phyloP scores from a whole-genome alignment of 192 early-diverging fungal genomes.

The Coemansia aciculifera region DNA sequence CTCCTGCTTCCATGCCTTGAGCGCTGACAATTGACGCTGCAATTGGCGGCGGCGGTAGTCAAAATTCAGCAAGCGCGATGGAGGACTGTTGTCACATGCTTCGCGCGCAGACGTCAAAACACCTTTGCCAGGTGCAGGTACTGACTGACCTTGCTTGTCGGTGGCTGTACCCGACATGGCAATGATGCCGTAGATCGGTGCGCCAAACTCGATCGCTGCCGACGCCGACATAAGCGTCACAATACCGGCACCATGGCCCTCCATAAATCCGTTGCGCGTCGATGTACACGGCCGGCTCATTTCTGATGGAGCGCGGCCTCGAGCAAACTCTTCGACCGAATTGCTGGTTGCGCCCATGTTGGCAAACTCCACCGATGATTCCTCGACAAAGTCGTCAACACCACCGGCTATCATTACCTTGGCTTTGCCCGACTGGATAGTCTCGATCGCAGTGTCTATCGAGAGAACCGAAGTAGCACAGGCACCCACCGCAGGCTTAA shows the following conservation, averaged over 20 bases:
- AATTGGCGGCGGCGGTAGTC: conserved; percentile 81
- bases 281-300: conserved; percentile 91
- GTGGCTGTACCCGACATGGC: conserved; percentile 85
- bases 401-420: conserved; percentile 90
- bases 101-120: conserved; percentile 89
- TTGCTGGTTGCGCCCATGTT: conserved; percentile 95
- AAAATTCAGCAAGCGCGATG: conserved; percentile 66
- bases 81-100: conserved; percentile 47
- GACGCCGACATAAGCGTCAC: conserved; percentile 86
- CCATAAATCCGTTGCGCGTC: conserved; percentile 89
- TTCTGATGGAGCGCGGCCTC: conserved; percentile 81
- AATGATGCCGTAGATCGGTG: conserved; percentile 89
- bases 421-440: conserved; percentile 87
- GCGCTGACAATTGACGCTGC: conserved; percentile 19
- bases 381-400: conserved; percentile 86
- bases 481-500: conserved; percentile 75
- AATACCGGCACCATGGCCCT: conserved; percentile 85
- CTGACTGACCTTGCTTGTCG: conserved; percentile 91
- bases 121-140: conserved; percentile 93
- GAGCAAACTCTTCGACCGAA: conserved; percentile 77
- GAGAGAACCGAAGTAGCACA: conserved; percentile 91
- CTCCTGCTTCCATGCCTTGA: conserved; percentile 15
- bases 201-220: conserved; percentile 87
- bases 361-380: conserved; percentile 86
- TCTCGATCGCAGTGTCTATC: conserved; percentile 86